These are phyloP conservation scores for Aphanoascus verrucosus DNA, from an alignment of 2,329 filamentous ascomycete genomes.

Conservation along the genomic window DNA sequence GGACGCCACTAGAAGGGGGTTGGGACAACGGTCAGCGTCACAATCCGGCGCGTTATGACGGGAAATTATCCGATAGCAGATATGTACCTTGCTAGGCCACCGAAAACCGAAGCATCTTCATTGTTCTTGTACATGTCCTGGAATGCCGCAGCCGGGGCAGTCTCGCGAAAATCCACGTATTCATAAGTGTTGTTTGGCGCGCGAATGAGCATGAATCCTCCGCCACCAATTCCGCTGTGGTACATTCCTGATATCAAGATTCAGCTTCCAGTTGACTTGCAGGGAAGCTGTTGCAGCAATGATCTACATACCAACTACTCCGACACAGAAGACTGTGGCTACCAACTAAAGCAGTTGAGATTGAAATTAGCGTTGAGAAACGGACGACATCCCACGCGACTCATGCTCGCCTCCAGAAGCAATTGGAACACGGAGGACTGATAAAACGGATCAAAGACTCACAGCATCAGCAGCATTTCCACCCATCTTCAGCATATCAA, in stretches of 20 bases:
- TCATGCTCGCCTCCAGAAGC: neutral
- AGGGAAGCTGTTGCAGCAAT: neutral
- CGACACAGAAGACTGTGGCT: conserved; percentile 63
- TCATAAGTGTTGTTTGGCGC: conserved; percentile 65
- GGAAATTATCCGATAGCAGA: neutral
- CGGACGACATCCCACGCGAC: neutral
- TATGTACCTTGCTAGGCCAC: conserved; percentile 55
- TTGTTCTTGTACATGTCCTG: conserved; percentile 78
- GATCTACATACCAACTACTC: conserved; percentile 48
- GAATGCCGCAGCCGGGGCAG: conserved; percentile 68
- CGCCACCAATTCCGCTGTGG: conserved; percentile 72
- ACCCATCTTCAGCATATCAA: conserved; percentile 50
- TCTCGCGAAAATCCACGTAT: conserved; percentile 80
- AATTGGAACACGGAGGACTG: neutral
- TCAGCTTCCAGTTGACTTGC: neutral
- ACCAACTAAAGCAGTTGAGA: conserved; percentile 42
- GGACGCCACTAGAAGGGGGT: conserved; percentile 38
- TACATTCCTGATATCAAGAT: conserved; percentile 49
- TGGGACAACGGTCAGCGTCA: neutral
- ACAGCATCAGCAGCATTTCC: conserved; percentile 66
- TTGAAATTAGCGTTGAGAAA: neutral
- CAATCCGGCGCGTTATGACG: neutral
- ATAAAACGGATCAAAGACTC: conserved; percentile 17
- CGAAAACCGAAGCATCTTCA: conserved; percentile 53
- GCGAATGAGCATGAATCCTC: conserved; percentile 79